Percentiles rank a stretch among this genome's conserved stretches.
phyloP scores from a whole-genome alignment of 2,329 filamentous ascomycete genomes.

The Aspergillus hiratsukae region DNA sequence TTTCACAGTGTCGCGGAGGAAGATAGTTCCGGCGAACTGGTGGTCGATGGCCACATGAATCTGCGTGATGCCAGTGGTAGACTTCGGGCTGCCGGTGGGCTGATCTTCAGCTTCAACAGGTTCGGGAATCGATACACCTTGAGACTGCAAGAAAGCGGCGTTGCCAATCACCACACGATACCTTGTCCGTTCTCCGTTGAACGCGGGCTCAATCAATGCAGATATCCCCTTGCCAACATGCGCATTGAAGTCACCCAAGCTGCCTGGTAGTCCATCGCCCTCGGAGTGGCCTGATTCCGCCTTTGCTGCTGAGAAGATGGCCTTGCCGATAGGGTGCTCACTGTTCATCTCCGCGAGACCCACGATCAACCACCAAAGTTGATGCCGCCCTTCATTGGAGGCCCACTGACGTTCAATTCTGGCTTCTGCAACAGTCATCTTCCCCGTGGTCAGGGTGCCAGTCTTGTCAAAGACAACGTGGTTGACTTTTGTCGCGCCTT shows the following conservation, averaged over 20 bases:
- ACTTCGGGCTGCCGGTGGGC: slow-evolving; percentile 26
- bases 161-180: slow-evolving; percentile 85
- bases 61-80: slow-evolving; percentile 69
- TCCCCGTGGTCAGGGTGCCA: slow-evolving; percentile 87
- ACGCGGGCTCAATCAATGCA: slow-evolving; percentile 72
- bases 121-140: slow-evolving; percentile 53
- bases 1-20: slow-evolving; percentile 87
- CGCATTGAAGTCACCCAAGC: slow-evolving; percentile 77
- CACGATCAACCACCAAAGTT: slow-evolving; percentile 92
- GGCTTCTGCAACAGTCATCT: slow-evolving; percentile 82
- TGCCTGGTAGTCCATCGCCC: slow-evolving; percentile 75
- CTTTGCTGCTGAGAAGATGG: slow-evolving; percentile 72
- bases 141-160: slow-evolving; percentile 67
- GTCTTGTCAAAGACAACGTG: slow-evolving; percentile 95
- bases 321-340: slow-evolving; percentile 92
- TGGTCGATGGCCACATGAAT: slow-evolving; percentile 88
- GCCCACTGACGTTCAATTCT: slow-evolving; percentile 67
- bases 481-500: slow-evolving; percentile 83
- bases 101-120: slow-evolving; percentile 32
- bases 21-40: slow-evolving; percentile 74
- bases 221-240: slow-evolving; percentile 80
- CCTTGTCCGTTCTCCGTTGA: slow-evolving; percentile 61
- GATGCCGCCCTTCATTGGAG: slow-evolving; percentile 61
- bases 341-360: slow-evolving; percentile 94
- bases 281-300: slow-evolving; percentile 66